A percentile compares a stretch with the other conserved stretches of the same genome.
phyloP scores from a whole-genome alignment of 192 early-diverging fungal genomes.

The Helicostylum pulchrum region DNA sequence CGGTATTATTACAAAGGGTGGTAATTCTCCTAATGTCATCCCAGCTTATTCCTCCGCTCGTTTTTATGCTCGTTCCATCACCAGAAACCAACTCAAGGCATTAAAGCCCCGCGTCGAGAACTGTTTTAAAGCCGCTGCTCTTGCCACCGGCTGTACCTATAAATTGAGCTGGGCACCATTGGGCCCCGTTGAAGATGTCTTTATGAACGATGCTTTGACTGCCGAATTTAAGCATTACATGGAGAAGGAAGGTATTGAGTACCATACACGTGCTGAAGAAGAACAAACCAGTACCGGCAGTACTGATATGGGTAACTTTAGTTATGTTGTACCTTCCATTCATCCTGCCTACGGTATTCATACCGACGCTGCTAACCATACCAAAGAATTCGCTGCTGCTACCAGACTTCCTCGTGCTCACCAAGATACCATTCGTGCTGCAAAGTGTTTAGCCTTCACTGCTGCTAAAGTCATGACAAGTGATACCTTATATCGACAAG shows the following conservation, averaged over 20 bases:
- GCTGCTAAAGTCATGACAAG: slow-evolving; percentile 49
- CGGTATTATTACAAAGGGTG: slow-evolving; percentile 6
- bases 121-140: slow-evolving; percentile 53
- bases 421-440: slow-evolving; percentile 46
- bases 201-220: slow-evolving; percentile 54
- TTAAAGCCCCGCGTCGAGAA: slow-evolving; percentile 40
- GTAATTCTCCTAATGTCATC: slow-evolving; percentile 46
- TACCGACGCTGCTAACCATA: slow-evolving; percentile 56
- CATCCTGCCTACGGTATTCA: slow-evolving; percentile 49
- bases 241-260: slow-evolving; percentile 40
- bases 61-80: slow-evolving; percentile 50
- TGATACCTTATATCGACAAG: slow-evolving; percentile 39
- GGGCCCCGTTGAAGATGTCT: slow-evolving; percentile 49
- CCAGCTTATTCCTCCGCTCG: slow-evolving; percentile 47
- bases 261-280: slow-evolving; percentile 28
- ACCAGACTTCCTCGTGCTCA: slow-evolving; percentile 60
- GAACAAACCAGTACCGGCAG: slow-evolving; percentile 39
- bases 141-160: slow-evolving; percentile 52
- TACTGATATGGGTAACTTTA: slow-evolving; percentile 78
- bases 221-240: slow-evolving; percentile 48
- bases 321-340: slow-evolving; percentile 57
- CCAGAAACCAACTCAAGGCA: slow-evolving; percentile 38
- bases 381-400: slow-evolving; percentile 55
- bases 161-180: slow-evolving; percentile 41
- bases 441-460: slow-evolving; percentile 48